These are phyloP conservation scores for Lasiosphaeria miniovina DNA, from an alignment of 495 filamentous ascomycete species.

Conservation along the genomic window DNA sequence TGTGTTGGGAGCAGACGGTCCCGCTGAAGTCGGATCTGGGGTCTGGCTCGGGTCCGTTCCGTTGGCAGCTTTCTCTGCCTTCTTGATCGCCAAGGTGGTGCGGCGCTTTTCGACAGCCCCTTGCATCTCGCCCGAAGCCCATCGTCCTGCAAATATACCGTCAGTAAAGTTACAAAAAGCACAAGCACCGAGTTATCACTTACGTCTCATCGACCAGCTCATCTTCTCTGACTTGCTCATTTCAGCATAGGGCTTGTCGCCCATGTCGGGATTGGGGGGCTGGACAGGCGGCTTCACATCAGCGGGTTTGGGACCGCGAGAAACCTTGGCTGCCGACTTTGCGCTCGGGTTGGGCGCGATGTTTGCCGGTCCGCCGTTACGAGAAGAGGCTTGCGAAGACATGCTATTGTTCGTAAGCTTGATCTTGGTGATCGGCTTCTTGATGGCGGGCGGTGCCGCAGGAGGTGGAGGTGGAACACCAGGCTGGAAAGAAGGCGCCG, in stretches of 20 bases:
- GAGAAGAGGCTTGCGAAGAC: conserved; percentile 17
- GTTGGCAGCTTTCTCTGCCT: conserved; percentile 31
- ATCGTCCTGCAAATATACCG: conserved; percentile 36
- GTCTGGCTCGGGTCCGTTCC: neutral
- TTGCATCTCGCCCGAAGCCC: conserved; percentile 49
- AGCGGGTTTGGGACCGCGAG: conserved; percentile 16
- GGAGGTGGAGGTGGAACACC: conserved; percentile 19
- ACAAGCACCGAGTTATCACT: conserved; percentile 10
- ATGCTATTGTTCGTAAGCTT: conserved; percentile 28
- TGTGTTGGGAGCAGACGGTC: conserved; percentile 18
- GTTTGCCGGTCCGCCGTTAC: conserved; percentile 15
- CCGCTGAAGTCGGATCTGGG: conserved; percentile 18
- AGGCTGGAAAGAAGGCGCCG: conserved; percentile 20
- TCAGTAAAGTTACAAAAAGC: conserved; percentile 20
- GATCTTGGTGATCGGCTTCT: conserved; percentile 34
- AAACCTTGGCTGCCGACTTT: conserved; percentile 18
- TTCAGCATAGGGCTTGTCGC: conserved; percentile 43
- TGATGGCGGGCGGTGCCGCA: conserved; percentile 24
- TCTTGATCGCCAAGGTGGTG: conserved; percentile 49
- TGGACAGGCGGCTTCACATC: conserved; percentile 2
- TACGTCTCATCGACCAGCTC: conserved; percentile 50
- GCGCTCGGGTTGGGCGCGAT: conserved; percentile 14
- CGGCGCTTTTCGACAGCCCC: conserved; percentile 48
- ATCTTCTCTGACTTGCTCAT: conserved; percentile 56
- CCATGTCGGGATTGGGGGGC: conserved; percentile 8